Evolutionary conservation across 2,329 filamentous ascomycete genomes (phyloP), one percentile per base, ranked within the genome.

Genomic region (Hymenoscyphus albidus): DNA sequence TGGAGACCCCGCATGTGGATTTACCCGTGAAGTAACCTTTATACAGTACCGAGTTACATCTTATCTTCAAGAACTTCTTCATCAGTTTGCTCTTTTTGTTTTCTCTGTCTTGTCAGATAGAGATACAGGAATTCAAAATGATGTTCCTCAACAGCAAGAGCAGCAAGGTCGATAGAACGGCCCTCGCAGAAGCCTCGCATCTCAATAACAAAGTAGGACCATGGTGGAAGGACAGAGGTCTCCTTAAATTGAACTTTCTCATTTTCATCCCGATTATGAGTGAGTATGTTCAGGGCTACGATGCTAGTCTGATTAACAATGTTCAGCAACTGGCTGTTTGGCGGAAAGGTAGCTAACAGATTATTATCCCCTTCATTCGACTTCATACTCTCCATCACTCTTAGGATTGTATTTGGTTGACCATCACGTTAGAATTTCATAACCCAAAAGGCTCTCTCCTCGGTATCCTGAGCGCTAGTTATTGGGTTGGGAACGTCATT

Each of bases 251-350:
- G 22, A 69, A 65, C 48, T 63, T 69, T 22, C 58, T 69, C n/a
- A 61, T 70, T n/a, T 57, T 70, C 27, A 67, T 68, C 44, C 67
- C 68, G 0, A 42, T 69, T 38, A 68, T 67, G 67, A 70, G 68
- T 61, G 67, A 70, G 55, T 69, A 67, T 64, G 65, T 70, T 18
- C 68, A 69, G 61, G 67, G 65, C 7, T 69, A 69, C 40, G 62
- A 64, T 59, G 58, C 40, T 2, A 62, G 57, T 63, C 44, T 69
- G 5, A 68, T 68, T 12, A 69, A 69, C 51, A 67, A 68, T 65
- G 62, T 69, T 12, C 67, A 69, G 61, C 65, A 68, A 58, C 58
- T 69, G 14, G 44, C 62, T 27, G 42, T 38, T 18, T 69, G 68
- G 67, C 65, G 62, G 22, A 65, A 63, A 5, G 67, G 67, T 65